Conservation (phyloP, 148 eudicot genomes). For the Silene uniflora region DNA sequence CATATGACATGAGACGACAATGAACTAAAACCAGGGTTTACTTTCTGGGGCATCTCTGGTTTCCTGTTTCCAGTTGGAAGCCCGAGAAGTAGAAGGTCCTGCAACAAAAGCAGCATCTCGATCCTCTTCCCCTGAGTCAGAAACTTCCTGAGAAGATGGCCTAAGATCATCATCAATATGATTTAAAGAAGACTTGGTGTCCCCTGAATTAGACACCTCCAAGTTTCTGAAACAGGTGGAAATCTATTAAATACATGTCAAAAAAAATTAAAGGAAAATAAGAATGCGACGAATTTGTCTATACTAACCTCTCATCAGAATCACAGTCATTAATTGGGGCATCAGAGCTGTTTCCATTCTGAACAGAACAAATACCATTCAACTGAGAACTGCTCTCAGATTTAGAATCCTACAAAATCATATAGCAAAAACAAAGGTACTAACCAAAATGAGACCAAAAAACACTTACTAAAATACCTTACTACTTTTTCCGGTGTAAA, state of each 20-base stretch:
- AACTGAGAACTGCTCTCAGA: constrained; percentile 40
- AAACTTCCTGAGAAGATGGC: constrained; percentile 36
- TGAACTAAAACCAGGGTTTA: constrained; percentile 16
- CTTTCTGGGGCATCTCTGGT: constrained; percentile 68
- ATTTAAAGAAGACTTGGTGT: constrained; percentile 29
- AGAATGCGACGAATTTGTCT: not conserved
- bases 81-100: constrained; percentile 39
- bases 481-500: too few species aligned
- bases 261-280: constrained; percentile 8
- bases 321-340: constrained; percentile 32
- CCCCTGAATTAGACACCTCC: constrained; percentile 42
- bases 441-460: not conserved
- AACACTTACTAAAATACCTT: too few species aligned
- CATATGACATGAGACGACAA: constrained; percentile 1
- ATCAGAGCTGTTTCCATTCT: constrained; percentile 33
- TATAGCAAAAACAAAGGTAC: constrained; percentile 9
- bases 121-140: constrained; percentile 36
- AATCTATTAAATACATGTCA: constrained; percentile 6
- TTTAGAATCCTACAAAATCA: constrained; percentile 41
- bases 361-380: constrained; percentile 41
- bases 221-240: constrained; percentile 38
- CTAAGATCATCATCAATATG: constrained; percentile 37
- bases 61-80: constrained; percentile 50
- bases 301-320: constrained; percentile 45
- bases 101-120: constrained; percentile 27